Percentiles rank a stretch among this genome's conserved stretches.
phyloP scores from a whole-genome alignment of 129 eudicot species.

The Flaveria sonorensis region DNA sequence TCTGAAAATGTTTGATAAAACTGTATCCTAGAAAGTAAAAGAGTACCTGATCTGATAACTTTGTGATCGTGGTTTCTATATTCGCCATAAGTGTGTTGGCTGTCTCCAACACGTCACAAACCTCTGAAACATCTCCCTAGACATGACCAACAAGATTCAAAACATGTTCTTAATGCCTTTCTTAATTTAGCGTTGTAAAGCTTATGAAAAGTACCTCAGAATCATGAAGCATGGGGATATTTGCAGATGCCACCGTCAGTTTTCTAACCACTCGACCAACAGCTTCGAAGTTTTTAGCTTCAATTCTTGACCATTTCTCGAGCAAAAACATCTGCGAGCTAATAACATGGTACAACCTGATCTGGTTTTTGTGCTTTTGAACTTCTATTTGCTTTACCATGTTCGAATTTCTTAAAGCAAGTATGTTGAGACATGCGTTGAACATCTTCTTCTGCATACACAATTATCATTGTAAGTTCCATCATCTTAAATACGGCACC shows the following conservation, averaged over 20 bases:
- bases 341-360: slow-evolving; percentile 46
- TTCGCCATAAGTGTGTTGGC: slow-evolving; percentile 43
- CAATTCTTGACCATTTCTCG: slow-evolving; percentile 64
- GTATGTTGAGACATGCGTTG: slow-evolving; percentile 60
- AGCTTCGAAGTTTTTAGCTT: slow-evolving; percentile 70
- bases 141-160: neutral
- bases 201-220: slow-evolving; percentile 52
- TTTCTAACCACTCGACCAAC: slow-evolving; percentile 74
- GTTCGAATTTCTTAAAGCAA: slow-evolving; percentile 46
- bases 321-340: slow-evolving; percentile 56
- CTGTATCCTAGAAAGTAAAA: neutral
- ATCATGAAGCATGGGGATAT: slow-evolving; percentile 59
- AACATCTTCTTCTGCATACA: slow-evolving; percentile 53
- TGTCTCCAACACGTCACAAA: slow-evolving; percentile 39
- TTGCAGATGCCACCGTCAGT: slow-evolving; percentile 57
- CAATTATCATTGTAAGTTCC: neutral
- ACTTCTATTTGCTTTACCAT: slow-evolving; percentile 49
- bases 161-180: neutral
- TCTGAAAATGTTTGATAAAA: neutral
- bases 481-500: no score
- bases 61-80: slow-evolving; percentile 36
- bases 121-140: slow-evolving; percentile 44
- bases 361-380: slow-evolving; percentile 50
- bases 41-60: slow-evolving; percentile 27
- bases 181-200: neutral